Base-by-base conservation (phyloP, 1,139 yeast genomes). In the Yarrowia galli region DNA sequence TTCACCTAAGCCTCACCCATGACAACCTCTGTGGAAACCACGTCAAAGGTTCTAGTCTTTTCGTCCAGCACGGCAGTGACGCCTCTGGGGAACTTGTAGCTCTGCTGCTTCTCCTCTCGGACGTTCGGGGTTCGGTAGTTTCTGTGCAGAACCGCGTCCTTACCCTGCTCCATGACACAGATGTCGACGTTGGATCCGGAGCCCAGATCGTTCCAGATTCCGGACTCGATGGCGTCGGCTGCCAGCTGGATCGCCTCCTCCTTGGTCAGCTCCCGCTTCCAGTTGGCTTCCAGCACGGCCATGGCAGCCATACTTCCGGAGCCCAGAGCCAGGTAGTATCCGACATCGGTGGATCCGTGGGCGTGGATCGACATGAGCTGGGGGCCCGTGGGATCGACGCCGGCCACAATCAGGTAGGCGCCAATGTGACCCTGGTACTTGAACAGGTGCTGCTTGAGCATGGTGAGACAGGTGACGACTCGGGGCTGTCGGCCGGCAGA, bases 221-320 rank as follows among this genome's bases (percentile, higher is more conserved):
- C 99, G 40, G 97, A 92, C 80, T 91, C 92, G 76, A 95, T 95
- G 56, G 99, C 99, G 73, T 91, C 92, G 7, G 97, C 84, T 71
- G 97, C 95, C 70, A 95, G 84, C 72, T 86, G 86, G 81, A 93
- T 87, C 25, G 98, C 99, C 76, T 92, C 97, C 65, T 92, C 97
- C 77, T 83, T 89, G 28, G 88, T 84, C 83, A 95, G 80, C 71
- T 86, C 91, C 71, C 86, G 87, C 74, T 84, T 87, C 96, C 97
- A 95, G 72, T 88, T 85, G 53, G 96, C 85, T 79, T 95, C 99
- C 74, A 95, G 83, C 25, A 95, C 96, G 2, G 99, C 97, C 97
- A 95, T 95, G 18, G 99, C 99, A 3, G 99, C 98, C 78, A 95
- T 85, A n/a, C 98, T 92, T 71, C 99, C 99, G 3, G 97, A 91